These are phyloP conservation scores for Grifola frondosa DNA, from an alignment of 1,284 basidiomycete species.

Conservation along the genomic window DNA sequence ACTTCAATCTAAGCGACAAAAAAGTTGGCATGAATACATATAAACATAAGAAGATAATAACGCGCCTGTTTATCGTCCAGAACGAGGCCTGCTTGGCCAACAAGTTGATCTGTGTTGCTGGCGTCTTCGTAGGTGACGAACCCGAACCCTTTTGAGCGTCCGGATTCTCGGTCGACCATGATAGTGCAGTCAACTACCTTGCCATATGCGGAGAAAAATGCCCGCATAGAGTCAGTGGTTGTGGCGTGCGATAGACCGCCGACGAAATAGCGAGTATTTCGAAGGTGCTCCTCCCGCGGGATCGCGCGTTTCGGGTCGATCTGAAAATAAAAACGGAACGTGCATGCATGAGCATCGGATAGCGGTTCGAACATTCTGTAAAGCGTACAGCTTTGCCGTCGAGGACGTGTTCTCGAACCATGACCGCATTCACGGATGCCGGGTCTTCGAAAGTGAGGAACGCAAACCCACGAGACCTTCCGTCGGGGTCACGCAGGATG, in stretches of 20 bases:
- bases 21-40: background rate
- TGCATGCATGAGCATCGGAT: background rate
- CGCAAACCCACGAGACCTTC: constrained; percentile 89
- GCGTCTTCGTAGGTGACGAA: constrained; percentile 91
- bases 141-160: constrained; percentile 90
- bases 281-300: constrained; percentile 81
- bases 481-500: constrained; percentile 89
- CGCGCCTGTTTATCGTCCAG: constrained; percentile 78
- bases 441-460: constrained; percentile 90
- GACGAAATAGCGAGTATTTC: constrained; percentile 86
- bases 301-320: constrained; percentile 96
- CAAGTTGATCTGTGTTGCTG: constrained; percentile 66
- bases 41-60: constrained; percentile 4
- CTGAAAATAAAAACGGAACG: constrained; percentile 40
- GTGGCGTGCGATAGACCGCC: constrained; percentile 81
- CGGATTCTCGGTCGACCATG: constrained; percentile 91
- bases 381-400: constrained; percentile 69
- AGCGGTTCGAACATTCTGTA: background rate
- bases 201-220: constrained; percentile 77
- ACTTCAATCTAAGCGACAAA: constrained; percentile 74
- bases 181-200: constrained; percentile 89
- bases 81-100: constrained; percentile 67
- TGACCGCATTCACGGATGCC: constrained; percentile 75
- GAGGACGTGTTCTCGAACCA: constrained; percentile 80
- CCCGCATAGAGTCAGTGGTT: constrained; percentile 79